Conservation (phyloP, 371 early-diverging fungal genomes). For the Mortierella sp. region DNA sequence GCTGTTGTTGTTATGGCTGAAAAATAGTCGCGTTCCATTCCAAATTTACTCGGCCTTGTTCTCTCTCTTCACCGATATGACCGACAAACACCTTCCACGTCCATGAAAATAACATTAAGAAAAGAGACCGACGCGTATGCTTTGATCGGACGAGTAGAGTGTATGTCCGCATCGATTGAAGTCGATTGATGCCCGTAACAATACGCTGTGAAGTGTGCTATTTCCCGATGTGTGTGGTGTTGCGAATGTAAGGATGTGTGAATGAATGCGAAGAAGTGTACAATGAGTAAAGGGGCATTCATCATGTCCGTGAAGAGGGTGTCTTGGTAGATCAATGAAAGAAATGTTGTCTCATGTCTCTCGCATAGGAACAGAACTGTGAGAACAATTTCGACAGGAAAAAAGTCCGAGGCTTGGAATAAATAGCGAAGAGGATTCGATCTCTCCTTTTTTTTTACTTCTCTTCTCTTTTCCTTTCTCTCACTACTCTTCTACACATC, state of each 20-base stretch:
- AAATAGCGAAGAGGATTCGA: background rate
- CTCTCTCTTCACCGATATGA: background rate
- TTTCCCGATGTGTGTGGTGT: background rate
- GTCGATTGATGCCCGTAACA: background rate
- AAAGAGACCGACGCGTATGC: background rate
- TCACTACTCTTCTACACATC: conserved; percentile 6
- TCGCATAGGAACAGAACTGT: background rate
- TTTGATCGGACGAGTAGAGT: conserved; percentile 1
- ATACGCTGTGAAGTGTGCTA: background rate
- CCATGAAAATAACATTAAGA: background rate
- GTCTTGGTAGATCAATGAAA: too few relatives aligned
- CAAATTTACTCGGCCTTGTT: background rate
- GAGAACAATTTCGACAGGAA: background rate
- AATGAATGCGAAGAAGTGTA: too few relatives aligned
- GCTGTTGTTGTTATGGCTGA: background rate
- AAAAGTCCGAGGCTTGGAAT: background rate
- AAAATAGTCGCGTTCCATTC: background rate
- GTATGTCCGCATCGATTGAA: background rate
- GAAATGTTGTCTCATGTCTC: too few relatives aligned
- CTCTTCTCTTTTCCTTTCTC: conserved; percentile 14
- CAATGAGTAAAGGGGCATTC: too few relatives aligned
- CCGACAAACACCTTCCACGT: background rate
- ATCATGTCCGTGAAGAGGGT: too few relatives aligned
- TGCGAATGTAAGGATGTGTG: too few relatives aligned
- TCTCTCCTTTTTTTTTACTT: background rate